These are phyloP conservation scores for Radiomyces spectabilis DNA, from an alignment of 192 early-diverging fungal genomes.

Conservation along the genomic window DNA sequence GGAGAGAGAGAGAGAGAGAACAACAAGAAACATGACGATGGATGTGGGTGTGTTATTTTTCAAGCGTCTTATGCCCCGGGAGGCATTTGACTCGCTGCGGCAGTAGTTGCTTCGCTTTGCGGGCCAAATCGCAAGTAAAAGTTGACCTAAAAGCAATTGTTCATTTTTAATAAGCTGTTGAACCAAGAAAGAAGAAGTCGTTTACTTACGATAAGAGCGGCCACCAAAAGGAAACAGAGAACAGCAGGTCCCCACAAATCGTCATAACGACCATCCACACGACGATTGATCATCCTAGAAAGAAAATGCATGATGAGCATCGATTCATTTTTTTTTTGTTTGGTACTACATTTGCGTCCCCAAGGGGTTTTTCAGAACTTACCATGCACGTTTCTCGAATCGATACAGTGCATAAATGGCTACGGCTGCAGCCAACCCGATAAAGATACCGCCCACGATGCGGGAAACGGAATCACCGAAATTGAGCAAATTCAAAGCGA, in stretches of 20 bases:
- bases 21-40: too few species aligned
- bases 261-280: slow-evolving; percentile 50
- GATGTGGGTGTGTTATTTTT: too few species aligned
- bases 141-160: neutral
- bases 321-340: too few species aligned
- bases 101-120: too few species aligned
- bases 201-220: slow-evolving; percentile 32
- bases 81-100: too few species aligned
- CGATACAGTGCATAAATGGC: slow-evolving; percentile 25
- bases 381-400: slow-evolving; percentile 27
- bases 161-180: neutral
- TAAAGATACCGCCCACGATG: slow-evolving; percentile 19
- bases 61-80: too few species aligned
- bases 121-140: slow-evolving; percentile 10
- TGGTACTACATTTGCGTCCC: neutral
- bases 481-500: slow-evolving; percentile 61
- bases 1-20: too few species aligned
- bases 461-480: slow-evolving; percentile 39
- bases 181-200: neutral
- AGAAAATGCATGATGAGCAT: neutral
- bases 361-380: neutral
- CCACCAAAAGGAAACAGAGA: slow-evolving; percentile 43
- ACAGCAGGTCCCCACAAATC: slow-evolving; percentile 26
- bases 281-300: slow-evolving; percentile 26
- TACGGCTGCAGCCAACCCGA: slow-evolving; percentile 17